Evolutionary conservation across 1,284 basidiomycete genomes (phyloP).

Genomic region (Pterulicium gracile): DNA sequence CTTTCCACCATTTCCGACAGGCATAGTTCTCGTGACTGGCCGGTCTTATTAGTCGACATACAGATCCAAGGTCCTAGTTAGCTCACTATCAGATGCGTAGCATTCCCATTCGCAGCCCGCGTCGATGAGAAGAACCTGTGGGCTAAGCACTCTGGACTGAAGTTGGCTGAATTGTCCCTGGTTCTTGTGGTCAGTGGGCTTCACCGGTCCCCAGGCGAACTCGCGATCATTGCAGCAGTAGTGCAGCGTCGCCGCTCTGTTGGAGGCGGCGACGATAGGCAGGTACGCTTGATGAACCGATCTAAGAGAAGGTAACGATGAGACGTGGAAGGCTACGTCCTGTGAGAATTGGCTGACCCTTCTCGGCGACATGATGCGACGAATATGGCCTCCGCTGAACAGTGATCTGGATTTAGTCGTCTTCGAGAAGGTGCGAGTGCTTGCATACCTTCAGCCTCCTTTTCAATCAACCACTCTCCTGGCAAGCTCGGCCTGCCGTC

Average conservation of each 20-base stretch:
- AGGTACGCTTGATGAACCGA: conserved; percentile 82
- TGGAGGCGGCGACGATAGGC: conserved; percentile 81
- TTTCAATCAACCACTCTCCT: conserved; percentile 78
- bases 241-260: conserved; percentile 78
- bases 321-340: too few species aligned
- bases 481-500: conserved; percentile 48
- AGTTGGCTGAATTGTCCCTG: conserved; percentile 31
- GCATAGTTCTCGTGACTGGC: conserved; percentile 72
- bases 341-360: conserved; percentile 56
- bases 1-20: conserved; percentile 81
- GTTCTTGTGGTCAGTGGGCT: conserved; percentile 44
- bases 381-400: conserved; percentile 81
- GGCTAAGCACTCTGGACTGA: conserved; percentile 33
- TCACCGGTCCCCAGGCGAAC: conserved; percentile 69
- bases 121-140: conserved; percentile 84
- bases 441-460: conserved; percentile 54
- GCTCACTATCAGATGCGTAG: conserved; percentile 58
- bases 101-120: conserved; percentile 85
- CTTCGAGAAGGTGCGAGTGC: not conserved
- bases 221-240: conserved; percentile 82
- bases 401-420: not conserved
- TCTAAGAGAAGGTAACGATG: conserved; percentile 24
- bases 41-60: too few species aligned
- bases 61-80: too few species aligned
- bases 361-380: conserved; percentile 78